Evolutionary conservation across 768 basidiomycete genomes (phyloP), one percentile per base, ranked within the genome.

Genomic region (Tulasnella sp.): DNA sequence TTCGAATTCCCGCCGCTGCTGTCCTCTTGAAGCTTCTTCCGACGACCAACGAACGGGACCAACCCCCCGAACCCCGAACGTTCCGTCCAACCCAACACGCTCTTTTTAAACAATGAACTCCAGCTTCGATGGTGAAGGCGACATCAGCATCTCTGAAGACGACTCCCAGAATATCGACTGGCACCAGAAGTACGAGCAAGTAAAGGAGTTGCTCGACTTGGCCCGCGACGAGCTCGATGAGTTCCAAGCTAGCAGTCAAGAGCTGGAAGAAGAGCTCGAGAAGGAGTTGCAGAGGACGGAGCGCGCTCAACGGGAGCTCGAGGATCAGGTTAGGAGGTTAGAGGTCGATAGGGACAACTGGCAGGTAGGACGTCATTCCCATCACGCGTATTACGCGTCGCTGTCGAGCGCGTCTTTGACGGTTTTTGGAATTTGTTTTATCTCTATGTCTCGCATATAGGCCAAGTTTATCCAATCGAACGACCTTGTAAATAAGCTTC

Each of bases 231-330:
- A 84, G 72, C 81, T 85, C 41, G 60, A 77, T 77, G 82, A 85
- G 80, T 84, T 84, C 79, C 82, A 83, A 80, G 81, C 83, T 77
- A 81, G 84, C 83, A 76, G 83, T 83, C 82, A 83, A 64, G 84
- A 85, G 48, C 81, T 85, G 3, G 84, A 85, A 79, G 84, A 85
- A 24, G 87, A 88, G 84, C 82, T 88, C 54, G 88, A 88, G 84
- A 81, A 80, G 54, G 88, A 88, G 76, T 80, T 88, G 81, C 86
- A 86, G 73, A 80, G 81, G 18, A 83, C 85, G 50, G 84, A 85
- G 73, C 80, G 77, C 75, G 78, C 83, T 4, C 83, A 83, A 75
- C 82, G 73, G 75, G 84, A 84, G 50, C 74, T 73, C 75, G 73
- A 28, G 81, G 82, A n/a, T 44, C 73, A 54, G 60, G 75, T 60